Base-by-base conservation (phyloP, 495 filamentous ascomycete genomes). In the Podospora didyma region DNA sequence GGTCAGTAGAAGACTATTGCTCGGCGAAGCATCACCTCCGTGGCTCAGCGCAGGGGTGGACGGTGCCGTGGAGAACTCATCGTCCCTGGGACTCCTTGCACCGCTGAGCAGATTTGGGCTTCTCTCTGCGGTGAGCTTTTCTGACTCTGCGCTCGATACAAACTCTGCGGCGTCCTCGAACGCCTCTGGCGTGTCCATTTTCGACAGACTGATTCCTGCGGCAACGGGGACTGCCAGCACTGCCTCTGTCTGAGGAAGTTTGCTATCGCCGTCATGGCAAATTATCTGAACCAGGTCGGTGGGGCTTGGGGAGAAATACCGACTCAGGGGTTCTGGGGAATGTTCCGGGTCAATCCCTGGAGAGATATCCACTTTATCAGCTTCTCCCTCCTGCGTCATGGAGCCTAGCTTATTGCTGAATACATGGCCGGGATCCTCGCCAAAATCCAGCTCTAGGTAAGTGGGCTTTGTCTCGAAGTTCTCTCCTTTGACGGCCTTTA, bases 11-110 rank as follows among this genome's bases (percentile, higher is more conserved):
- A 71, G 34, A 51, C 71, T 76, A 53, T 70, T 62, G 17, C 64
- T 62, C 19, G 69, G 71, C 26, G 73, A 76, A 3, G 72, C 68
- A 10, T 63, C 66, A 17, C 51, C 58, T 22, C 73, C 71, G 19
- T 58, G 62, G 53, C 66, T 68, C 11, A 76, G 42, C 7, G 59
- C 73, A 19, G 73, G 73, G 17, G 73, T 74, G 9, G 72, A 70
- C 10, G 72, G 73, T 39, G 70, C 63, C 22, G 67, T 70, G 23
- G 69, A 69, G 55, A 66, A 62, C 14, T 59, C 58, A 12, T 66
- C 59, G 23, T 47, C 53, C 21, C 50, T 51, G 34, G 63, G 63
- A 42, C 37, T 61, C 7, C 3, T 24, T 5, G 37, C 14, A 7
- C 48, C 35, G 9, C 35, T 21, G 51, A 61, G 28, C n/a, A 51